A percentile compares a stretch with the other conserved stretches of the same genome.
phyloP scores from a whole-genome alignment of 345 rosid genomes.

The Dipteronia dyeriana region DNA sequence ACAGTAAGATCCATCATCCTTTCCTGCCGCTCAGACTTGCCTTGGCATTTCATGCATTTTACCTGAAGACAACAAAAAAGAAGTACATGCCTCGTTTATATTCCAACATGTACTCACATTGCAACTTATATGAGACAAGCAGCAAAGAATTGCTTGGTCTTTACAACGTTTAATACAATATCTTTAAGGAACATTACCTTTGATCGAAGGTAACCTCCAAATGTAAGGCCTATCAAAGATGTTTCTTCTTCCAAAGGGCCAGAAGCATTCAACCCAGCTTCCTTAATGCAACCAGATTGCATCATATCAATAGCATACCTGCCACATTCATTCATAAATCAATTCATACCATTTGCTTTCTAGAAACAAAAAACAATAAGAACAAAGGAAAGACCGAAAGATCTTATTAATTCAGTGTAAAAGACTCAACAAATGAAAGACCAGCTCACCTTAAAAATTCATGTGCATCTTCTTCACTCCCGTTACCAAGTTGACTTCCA shows the following conservation, averaged over 20 bases:
- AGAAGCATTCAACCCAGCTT: conserved; percentile 43
- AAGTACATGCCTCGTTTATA: conserved; percentile 10
- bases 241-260: conserved; percentile 73
- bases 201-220: conserved; percentile 95
- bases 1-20: conserved; percentile 98
- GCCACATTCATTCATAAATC: conserved; percentile 24
- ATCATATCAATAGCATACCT: conserved; percentile 88
- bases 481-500: conserved; percentile 79
- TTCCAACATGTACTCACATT: background rate
- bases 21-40: conserved; percentile 81
- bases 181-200: conserved; percentile 50
- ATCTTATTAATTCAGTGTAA: background rate
- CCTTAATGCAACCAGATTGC: conserved; percentile 86
- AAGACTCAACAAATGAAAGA: conserved; percentile 7
- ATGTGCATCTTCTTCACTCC: conserved; percentile 98
- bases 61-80: conserved; percentile 47
- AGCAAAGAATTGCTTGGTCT: background rate
- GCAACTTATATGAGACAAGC: background rate
- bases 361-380: background rate
- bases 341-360: conserved; percentile 3
- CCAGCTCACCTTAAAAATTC: conserved; percentile 81
- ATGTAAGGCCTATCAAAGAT: conserved; percentile 80
- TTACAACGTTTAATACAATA: background rate
- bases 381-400: conserved; percentile 6
- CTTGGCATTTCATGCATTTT: conserved; percentile 83